Percentiles rank a stretch among this genome's conserved stretches.
phyloP scores from a whole-genome alignment of 1,139 yeast genomes.

The Yamadazyma diospyri region DNA sequence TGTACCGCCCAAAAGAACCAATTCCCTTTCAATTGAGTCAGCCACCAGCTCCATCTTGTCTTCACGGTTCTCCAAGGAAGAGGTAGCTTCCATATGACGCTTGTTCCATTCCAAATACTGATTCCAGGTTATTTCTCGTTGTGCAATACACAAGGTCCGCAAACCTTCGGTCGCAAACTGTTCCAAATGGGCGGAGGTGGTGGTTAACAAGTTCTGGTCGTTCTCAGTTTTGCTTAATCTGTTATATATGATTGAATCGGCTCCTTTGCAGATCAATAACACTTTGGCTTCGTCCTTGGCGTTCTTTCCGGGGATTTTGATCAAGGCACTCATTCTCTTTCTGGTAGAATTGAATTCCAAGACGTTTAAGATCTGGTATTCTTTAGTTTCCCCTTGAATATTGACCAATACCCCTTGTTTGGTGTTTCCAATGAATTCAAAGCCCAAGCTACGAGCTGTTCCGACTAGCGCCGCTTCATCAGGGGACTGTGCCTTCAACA shows the following conservation, averaged over 20 bases:
- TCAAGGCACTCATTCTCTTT: constrained; percentile 86
- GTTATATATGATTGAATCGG: constrained; percentile 45
- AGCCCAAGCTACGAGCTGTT: constrained; percentile 56
- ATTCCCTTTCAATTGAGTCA: constrained; percentile 44
- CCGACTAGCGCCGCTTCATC: constrained; percentile 65
- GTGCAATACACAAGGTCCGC: constrained; percentile 47
- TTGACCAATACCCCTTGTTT: constrained; percentile 43
- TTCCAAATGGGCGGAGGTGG: constrained; percentile 41
- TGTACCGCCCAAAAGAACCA: constrained; percentile 46
- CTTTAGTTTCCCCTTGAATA: constrained; percentile 40
- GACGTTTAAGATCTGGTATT: constrained; percentile 46
- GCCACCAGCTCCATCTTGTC: constrained; percentile 46
- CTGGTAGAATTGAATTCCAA: constrained; percentile 54
- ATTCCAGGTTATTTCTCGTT: constrained; percentile 40
- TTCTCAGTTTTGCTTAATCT: constrained; percentile 35
- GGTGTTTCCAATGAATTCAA: constrained; percentile 45
- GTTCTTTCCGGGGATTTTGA: constrained; percentile 48
- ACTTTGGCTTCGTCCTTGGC: constrained; percentile 36
- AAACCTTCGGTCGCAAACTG: constrained; percentile 47
- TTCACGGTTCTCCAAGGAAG: constrained; percentile 42
- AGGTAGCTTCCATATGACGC: constrained; percentile 40
- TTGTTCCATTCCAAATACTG: constrained; percentile 43
- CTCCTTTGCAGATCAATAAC: constrained; percentile 46
- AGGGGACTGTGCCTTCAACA: constrained; percentile 59
- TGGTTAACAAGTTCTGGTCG: constrained; percentile 26